Evolutionary conservation across 164 flowering plant species (phyloP).

Genomic region (Santalum album): DNA sequence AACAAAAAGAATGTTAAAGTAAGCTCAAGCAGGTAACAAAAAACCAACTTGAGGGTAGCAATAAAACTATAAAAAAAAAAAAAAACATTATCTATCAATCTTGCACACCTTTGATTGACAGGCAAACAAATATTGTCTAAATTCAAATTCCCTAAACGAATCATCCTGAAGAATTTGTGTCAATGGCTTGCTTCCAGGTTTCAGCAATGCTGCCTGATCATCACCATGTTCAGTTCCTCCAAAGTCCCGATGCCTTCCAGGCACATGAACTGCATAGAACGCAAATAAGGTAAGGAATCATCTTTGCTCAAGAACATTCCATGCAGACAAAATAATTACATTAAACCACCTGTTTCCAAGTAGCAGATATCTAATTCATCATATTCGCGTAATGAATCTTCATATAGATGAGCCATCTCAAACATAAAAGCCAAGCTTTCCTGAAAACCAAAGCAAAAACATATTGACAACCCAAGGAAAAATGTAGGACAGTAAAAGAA

Average conservation of each 20-base stretch:
- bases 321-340: background rate
- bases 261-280: constrained; percentile 48
- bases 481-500: no score
- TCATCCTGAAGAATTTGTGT: constrained; percentile 89
- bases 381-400: constrained; percentile 94
- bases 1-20: background rate
- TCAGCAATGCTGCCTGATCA: constrained; percentile 82
- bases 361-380: constrained; percentile 95
- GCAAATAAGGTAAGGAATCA: background rate
- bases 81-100: no score
- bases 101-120: constrained; percentile 77
- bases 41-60: background rate
- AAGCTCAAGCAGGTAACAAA: background rate
- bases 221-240: constrained; percentile 80
- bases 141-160: constrained; percentile 95
- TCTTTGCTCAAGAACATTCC: background rate
- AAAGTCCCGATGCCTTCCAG: constrained; percentile 65
- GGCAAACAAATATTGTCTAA: constrained; percentile 94
- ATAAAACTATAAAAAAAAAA: background rate
- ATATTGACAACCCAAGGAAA: background rate
- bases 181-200: constrained; percentile 62
- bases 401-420: constrained; percentile 96
- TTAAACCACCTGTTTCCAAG: constrained; percentile 66
- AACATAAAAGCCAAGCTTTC: constrained; percentile 99
- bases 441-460: constrained; percentile 30